Evolutionary conservation across 148 eudicot genomes (phyloP).

Genomic region (Chenopodium berlandieri): DNA sequence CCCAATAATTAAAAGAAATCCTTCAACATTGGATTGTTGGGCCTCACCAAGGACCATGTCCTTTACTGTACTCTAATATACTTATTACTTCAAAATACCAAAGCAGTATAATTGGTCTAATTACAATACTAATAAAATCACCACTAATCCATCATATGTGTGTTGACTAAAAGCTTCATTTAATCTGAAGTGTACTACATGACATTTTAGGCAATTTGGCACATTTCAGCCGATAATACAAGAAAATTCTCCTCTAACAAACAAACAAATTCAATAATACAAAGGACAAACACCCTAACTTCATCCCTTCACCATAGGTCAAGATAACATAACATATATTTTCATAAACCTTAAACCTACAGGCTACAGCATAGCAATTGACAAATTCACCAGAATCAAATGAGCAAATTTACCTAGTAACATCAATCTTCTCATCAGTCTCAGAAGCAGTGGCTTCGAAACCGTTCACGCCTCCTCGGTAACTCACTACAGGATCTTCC

Average conservation of each 20-base stretch:
- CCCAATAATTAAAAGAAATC: neutral
- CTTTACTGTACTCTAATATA: neutral
- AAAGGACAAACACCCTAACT: neutral
- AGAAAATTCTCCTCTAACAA: neutral
- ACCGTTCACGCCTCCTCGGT: slow-evolving; percentile 74
- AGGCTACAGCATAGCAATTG: slow-evolving; percentile 4
- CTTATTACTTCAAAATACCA: no score
- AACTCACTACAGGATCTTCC: slow-evolving; percentile 84
- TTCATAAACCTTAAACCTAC: neutral
- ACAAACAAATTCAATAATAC: neutral
- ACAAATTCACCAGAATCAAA: neutral
- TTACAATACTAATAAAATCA: neutral
- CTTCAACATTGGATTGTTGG: neutral
- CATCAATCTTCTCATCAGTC: slow-evolving; percentile 85
- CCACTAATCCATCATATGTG: neutral
- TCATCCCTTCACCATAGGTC: neutral
- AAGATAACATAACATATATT: neutral
- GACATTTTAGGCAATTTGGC: neutral
- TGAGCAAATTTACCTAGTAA: slow-evolving; percentile 52
- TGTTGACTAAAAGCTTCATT: neutral
- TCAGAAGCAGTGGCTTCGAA: slow-evolving; percentile 87
- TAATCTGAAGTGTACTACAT: neutral
- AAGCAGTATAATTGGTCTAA: neutral
- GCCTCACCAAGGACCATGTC: neutral
- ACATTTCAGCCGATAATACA: neutral